phyloP scores from a whole-genome alignment of 345 rosid genomes.

The Boechera stricta region DNA sequence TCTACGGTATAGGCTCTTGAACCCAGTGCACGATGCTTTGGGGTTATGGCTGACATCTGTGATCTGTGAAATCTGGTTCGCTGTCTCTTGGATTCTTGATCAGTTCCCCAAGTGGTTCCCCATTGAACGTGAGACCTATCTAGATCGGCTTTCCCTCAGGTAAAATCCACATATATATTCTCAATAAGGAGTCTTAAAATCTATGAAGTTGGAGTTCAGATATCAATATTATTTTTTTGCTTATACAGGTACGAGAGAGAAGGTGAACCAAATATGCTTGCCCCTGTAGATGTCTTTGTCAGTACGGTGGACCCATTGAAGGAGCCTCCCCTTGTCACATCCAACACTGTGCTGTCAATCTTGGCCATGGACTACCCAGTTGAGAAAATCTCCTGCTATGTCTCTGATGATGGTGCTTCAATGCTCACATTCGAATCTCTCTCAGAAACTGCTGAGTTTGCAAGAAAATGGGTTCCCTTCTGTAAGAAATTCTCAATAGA shows the following conservation, averaged over 20 bases:
- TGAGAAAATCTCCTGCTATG: constrained; percentile 91
- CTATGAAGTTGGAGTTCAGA: constrained; percentile 18
- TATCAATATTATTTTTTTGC: not conserved
- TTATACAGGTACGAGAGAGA: constrained; percentile 77
- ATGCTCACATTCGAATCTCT: constrained; percentile 92
- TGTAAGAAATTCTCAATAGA: constrained; percentile 74
- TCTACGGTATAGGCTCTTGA: constrained; percentile 81
- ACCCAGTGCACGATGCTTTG: constrained; percentile 85
- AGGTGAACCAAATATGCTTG: constrained; percentile 88
- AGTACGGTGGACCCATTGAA: constrained; percentile 99
- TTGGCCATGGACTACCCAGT: constrained; percentile 96
- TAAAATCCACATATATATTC: constrained; percentile 38
- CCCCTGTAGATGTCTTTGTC: constrained; percentile 86
- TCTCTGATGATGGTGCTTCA: constrained; percentile 96
- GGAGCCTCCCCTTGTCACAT: constrained; percentile 97
- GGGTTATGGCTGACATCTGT: constrained; percentile 95
- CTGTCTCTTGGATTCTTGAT: constrained; percentile 96
- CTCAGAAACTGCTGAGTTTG: constrained; percentile 83
- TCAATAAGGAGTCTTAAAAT: constrained; percentile 5
- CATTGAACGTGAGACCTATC: constrained; percentile 90
- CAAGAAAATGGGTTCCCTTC: constrained; percentile 88
- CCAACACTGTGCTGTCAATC: constrained; percentile 86
- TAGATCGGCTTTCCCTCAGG: constrained; percentile 90
- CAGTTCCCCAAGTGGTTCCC: constrained; percentile 98
- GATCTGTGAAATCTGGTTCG: constrained; percentile 95